Evolutionary conservation across 2,329 filamentous ascomycete species (phyloP), one percentile per base, ranked within the genome.

Genomic region (Microdochium paspali): DNA sequence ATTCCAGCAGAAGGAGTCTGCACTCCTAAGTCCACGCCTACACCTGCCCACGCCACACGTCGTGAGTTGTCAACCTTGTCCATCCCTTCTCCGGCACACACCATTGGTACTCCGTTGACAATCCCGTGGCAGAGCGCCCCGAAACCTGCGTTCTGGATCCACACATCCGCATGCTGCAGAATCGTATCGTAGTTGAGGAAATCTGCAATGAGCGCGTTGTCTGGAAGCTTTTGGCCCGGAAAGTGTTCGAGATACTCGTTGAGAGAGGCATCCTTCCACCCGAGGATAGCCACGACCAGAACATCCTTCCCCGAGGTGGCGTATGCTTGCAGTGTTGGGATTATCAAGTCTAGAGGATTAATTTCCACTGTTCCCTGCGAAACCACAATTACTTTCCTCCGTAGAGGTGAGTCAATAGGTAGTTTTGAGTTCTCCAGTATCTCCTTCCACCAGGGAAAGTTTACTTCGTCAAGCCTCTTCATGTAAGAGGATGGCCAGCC

Each of bases 81-180:
- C 59, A 69, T 66, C 1, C 64, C 65, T 48, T 68, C 66, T 15
- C 66, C 67, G 1, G 65, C 65, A 2, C 66, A 58, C 0, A 69
- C 63, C 64, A 67, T 66, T 3, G 66, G 66, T 21, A 68, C 62
- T 3, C 63, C 66, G 46, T 67, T 60, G 6, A 63, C 63, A 42
- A 70, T 61, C 12, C 66, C 66, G 46, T 70, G 67, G 45, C 60
- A 64, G 10, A 67, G 60, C 3, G 66, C 67, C 4, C 67, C 67
- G 49, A 67, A 70, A 1, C 67, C 67, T 2, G 61, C 67, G 46
- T 70, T 70, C 50, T 67, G 65, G 3, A 69, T 57, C 63, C 65
- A 70, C 2, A 61, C 56, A 44, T 64, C 56, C 1, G 64, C 62
- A 44, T 61, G 58, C 4, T 62, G 61, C 13, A 70, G 57, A n/a